Evolutionary conservation across 1,139 yeast species (phyloP).

Genomic region (Scheffersomyces quercinus): DNA sequence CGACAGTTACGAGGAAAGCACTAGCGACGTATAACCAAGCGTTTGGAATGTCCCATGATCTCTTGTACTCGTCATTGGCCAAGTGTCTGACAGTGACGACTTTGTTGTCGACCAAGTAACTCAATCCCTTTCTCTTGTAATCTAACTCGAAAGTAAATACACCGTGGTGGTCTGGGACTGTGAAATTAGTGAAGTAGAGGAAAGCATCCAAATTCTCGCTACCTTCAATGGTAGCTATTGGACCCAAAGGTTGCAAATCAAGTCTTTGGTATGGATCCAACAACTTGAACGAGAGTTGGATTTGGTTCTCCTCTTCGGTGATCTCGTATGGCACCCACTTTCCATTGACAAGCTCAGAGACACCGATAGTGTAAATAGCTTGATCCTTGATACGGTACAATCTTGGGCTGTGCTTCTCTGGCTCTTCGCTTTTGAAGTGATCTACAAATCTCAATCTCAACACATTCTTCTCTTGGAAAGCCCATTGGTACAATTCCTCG

Average conservation of each 20-base stretch:
- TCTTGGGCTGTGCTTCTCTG: slow-evolving; percentile 36
- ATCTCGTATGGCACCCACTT: slow-evolving; percentile 69
- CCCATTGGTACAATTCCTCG: slow-evolving; percentile 65
- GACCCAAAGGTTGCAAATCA: slow-evolving; percentile 50
- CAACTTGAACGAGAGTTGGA: slow-evolving; percentile 87
- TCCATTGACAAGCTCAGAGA: slow-evolving; percentile 62
- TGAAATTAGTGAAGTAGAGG: slow-evolving; percentile 49
- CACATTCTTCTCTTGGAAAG: slow-evolving; percentile 67
- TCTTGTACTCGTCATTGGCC: slow-evolving; percentile 92
- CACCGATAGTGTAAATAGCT: slow-evolving; percentile 62
- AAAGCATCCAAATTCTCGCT: slow-evolving; percentile 47
- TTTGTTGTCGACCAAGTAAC: slow-evolving; percentile 63
- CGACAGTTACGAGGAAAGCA: slow-evolving; percentile 64
- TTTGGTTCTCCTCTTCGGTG: slow-evolving; percentile 47
- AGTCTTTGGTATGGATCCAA: slow-evolving; percentile 93
- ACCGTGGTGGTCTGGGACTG: slow-evolving; percentile 94
- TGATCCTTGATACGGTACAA: slow-evolving; percentile 73
- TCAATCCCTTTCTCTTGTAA: slow-evolving; percentile 78
- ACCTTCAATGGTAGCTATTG: slow-evolving; percentile 38
- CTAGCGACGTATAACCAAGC: slow-evolving; percentile 88
- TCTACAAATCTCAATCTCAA: slow-evolving; percentile 55
- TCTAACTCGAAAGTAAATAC: slow-evolving; percentile 85
- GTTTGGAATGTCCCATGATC: slow-evolving; percentile 91
- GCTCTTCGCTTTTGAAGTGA: slow-evolving; percentile 53
- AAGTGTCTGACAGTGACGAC: slow-evolving; percentile 88